Evolutionary conservation across 495 filamentous ascomycete species (phyloP).

Genomic region (Aspergillus indologenus): DNA sequence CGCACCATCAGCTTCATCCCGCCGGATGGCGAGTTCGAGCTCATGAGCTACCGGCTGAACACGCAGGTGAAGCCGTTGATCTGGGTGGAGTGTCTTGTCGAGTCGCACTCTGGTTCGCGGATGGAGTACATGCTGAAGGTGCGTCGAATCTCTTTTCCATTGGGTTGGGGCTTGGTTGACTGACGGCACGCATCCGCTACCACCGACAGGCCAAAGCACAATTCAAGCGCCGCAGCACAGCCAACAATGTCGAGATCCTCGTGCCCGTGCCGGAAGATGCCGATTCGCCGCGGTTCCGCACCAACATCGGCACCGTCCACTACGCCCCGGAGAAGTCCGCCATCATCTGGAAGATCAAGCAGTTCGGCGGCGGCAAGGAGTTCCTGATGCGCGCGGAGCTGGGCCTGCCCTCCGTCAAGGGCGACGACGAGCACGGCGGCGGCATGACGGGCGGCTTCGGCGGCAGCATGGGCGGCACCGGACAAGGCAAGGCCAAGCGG

Average conservation of each 20-base stretch:
- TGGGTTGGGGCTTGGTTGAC: not conserved
- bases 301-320: slow-evolving; percentile 96
- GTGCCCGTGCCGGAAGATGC: slow-evolving; percentile 98
- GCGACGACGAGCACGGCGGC: slow-evolving; percentile 92
- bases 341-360: slow-evolving; percentile 99
- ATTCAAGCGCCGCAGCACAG: slow-evolving; percentile 96
- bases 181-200: not conserved
- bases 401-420: slow-evolving; percentile 88
- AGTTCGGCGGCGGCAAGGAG: slow-evolving; percentile 97
- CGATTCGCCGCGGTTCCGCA: slow-evolving; percentile 93
- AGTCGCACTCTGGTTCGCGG: slow-evolving; percentile 87
- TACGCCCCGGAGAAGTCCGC: slow-evolving; percentile 97
- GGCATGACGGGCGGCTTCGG: slow-evolving; percentile 97
- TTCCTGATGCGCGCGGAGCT: slow-evolving; percentile 99
- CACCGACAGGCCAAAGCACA: slow-evolving; percentile 76
- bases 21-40: slow-evolving; percentile 96
- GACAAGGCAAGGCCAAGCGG: slow-evolving; percentile 79
- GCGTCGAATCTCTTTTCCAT: slow-evolving; percentile 1
- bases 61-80: slow-evolving; percentile 98
- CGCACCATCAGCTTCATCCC: slow-evolving; percentile 99
- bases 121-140: slow-evolving; percentile 99
- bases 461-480: slow-evolving; percentile 81
- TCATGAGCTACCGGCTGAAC: slow-evolving; percentile 99
- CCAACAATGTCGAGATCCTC: slow-evolving; percentile 98
- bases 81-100: slow-evolving; percentile 98